Conservation (phyloP, 202 grass and related monocot species). For the Panicum virgatum region DNA sequence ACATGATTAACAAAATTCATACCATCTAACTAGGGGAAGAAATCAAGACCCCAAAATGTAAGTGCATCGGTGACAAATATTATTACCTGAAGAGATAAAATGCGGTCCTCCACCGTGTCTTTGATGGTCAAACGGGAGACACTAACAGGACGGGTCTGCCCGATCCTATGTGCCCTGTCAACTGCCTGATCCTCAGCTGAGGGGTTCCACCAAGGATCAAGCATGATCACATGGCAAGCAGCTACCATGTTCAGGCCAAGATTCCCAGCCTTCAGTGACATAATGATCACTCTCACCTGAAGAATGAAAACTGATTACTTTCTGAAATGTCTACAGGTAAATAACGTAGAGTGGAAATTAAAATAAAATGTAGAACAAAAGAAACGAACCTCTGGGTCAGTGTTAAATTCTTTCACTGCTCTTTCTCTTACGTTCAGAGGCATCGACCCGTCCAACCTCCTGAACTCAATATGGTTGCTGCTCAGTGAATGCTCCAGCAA, state of each 20-base stretch:
- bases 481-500: conserved; percentile 76
- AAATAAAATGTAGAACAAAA: background rate
- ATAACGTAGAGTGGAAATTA: background rate
- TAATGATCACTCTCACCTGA: conserved; percentile 92
- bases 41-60: background rate
- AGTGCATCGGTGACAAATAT: background rate
- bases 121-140: conserved; percentile 67
- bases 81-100: conserved; percentile 84
- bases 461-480: conserved; percentile 58
- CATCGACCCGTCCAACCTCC: conserved; percentile 79
- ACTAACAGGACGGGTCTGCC: conserved; percentile 79
- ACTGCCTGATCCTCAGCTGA: conserved; percentile 86
- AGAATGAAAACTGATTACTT: conserved; percentile 13
- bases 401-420: conserved; percentile 79
- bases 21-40: background rate
- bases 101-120: conserved; percentile 84
- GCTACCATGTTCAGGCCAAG: conserved; percentile 95
- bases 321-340: background rate
- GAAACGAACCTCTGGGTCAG: conserved; percentile 63
- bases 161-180: conserved; percentile 86
- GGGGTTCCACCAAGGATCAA: conserved; percentile 96
- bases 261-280: conserved; percentile 95
- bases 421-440: conserved; percentile 63
- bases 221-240: conserved; percentile 87
- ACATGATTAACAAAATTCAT: too few relatives aligned